Percentiles rank a stretch among this genome's conserved stretches.
Evolutionary conservation across 2,329 filamentous ascomycete species (phyloP).

Genomic region (Alternaria dauci): DNA sequence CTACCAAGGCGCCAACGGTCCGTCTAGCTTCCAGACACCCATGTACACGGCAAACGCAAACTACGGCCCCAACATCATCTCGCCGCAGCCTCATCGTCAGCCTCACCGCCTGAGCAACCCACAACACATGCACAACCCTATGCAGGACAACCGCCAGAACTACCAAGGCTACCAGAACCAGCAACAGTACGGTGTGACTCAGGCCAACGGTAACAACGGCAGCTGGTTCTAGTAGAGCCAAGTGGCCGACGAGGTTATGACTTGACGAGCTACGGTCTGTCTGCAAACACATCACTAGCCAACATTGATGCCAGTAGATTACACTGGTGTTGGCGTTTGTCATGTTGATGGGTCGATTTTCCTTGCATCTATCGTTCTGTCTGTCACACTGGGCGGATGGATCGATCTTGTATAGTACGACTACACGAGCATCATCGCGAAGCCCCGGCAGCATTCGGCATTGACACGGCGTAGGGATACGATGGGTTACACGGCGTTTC

Average conservation of each 20-base stretch:
- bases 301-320: slow-evolving; percentile 32
- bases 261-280: slow-evolving; percentile 59
- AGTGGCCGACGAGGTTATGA: slow-evolving; percentile 56
- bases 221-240: slow-evolving; percentile 17
- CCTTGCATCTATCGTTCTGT: slow-evolving; percentile 38
- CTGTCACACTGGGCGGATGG: slow-evolving; percentile 33
- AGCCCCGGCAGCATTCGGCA: slow-evolving; percentile 43
- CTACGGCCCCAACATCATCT: slow-evolving; percentile 48
- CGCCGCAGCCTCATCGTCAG: slow-evolving; percentile 46
- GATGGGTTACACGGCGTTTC: slow-evolving; percentile 19
- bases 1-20: slow-evolving; percentile 26
- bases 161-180: slow-evolving; percentile 51
- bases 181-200: slow-evolving; percentile 45
- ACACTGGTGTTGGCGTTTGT: slow-evolving; percentile 30
- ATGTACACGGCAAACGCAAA: slow-evolving; percentile 45
- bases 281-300: slow-evolving; percentile 30
- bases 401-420: slow-evolving; percentile 49
- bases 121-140: slow-evolving; percentile 48
- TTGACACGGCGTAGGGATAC: slow-evolving; percentile 42
- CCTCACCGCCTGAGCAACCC: slow-evolving; percentile 51
- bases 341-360: slow-evolving; percentile 30
- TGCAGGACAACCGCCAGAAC: slow-evolving; percentile 50
- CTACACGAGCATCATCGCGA: slow-evolving; percentile 43
- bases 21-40: slow-evolving; percentile 36
- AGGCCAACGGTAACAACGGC: slow-evolving; percentile 12